Base-by-base conservation (phyloP, 1,284 basidiomycete species). In the Tilletia caries region DNA sequence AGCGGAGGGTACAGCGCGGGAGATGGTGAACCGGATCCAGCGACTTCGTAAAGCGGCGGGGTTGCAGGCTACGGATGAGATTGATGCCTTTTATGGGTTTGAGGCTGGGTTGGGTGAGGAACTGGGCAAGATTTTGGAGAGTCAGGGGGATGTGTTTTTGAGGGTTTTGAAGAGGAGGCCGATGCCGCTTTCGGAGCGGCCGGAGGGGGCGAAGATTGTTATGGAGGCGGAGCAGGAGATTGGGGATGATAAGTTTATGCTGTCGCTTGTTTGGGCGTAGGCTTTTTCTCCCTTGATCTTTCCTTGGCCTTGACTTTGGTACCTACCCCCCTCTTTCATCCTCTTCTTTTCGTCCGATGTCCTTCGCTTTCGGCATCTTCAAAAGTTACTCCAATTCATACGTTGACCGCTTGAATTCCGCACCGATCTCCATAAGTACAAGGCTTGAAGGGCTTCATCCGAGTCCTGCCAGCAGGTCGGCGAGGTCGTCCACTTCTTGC, bases 11-110 rank as follows among this genome's bases (percentile, higher is more conserved):
- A 87, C 95, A 46, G 90, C 93, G 60, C 88, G 96, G 65, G 93
- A 96, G 83, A 85, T 98, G 73, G 91, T 92, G 76, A 96, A 96
- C 80, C 91, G 95, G 67, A 91, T 98, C 65, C 96, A 99, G 86
- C 93, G 94, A 82, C 86, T 98, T 75, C 88, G 96, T 75, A 99
- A 99, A 86, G 93, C 94, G 84, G 94, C 93, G 1, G 93, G 94
- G 1, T 86, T 98, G 75, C 92, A 94, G 83, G 91, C 94, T 32
- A 95, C 93, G 13, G 96, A 99, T 83, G 93, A 96, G 81, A 90
- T 98, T 54, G 88, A 93, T 69, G 89, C 97, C 52, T 95, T 90
- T 85, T 95, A 95, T 86, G 85, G 85, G 71, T 92, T 96, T 82
- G 90, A 91, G 79, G 85, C 85, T 37, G 62, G 33, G 18, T 18